Base-by-base conservation (phyloP, 2,329 filamentous ascomycete species). In the Xylaria sp. region DNA sequence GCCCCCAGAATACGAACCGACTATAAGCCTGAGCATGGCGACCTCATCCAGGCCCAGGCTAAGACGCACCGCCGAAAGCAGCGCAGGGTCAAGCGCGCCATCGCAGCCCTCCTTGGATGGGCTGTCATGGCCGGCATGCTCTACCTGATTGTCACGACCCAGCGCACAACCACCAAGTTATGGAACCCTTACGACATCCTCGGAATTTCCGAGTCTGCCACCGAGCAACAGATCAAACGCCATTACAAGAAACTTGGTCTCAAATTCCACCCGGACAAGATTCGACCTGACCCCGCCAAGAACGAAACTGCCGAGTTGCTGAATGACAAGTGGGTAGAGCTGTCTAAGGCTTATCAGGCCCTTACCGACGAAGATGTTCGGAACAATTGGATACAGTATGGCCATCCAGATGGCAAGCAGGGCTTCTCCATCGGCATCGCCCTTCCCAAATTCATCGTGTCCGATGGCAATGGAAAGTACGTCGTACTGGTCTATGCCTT, bases 101-200 rank as follows among this genome's bases (percentile, higher is more conserved):
- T 95, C 63, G 86, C 91, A 23, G 92, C 92, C 57, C 73, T 92
- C 49, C 73, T 86, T 31, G 95, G 94, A 68, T 98, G 94, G 89
- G 82, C 86, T 31, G 76, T 93, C 65, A 97, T 98, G 82, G 91
- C 84, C 51, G 92, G 89, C 77, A 98, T 98, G 92, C 82, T 91
- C 28, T 99, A 98, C 77, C 84, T 99, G 64, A 97, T 98, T 75
- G 76, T 89, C 63, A 89, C 91, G 52, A 95, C 93, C 59, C 87
- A 91, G 70, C 86, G 86, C 60, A 87, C 87, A 1, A 78, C 83
- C 31, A 85, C 88, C 50, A 92, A 95, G 79, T 84, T 97, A 60
- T 99, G 94, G 92, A 96, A 99, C 78, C 95, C 95, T 1, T 99
- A 98, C 79, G 92, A 96, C 70, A 96, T 99, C 71, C 81, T 99